Base-by-base conservation (phyloP, 176 grass and related monocot genomes). In the Carex kokanica region DNA sequence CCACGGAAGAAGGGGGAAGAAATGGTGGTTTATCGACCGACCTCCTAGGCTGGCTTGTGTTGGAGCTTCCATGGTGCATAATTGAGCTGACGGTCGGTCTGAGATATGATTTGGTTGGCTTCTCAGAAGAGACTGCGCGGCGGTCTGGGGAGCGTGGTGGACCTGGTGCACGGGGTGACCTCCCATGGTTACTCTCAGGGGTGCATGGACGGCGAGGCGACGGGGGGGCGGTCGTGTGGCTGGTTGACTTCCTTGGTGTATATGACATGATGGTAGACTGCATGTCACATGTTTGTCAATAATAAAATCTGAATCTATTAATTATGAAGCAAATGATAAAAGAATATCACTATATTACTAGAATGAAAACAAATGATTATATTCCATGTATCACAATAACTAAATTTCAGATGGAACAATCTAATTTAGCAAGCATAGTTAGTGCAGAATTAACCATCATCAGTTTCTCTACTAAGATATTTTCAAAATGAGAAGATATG, bases 1-100 rank as follows among this genome's bases (percentile, higher is more conserved):
- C 80, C 5, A 64, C 6, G 0, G 80, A 82, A 82, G 80, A 82
- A 82, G 80, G 80, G 40, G 80, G 80, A 54, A 82, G 21, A 53
- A 82, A 82, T 60, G 86, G 81, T 54, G 69, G 86, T 25, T 81
- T 81, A 65, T 87, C 89, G 13, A 41, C 65, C 1, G 78, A 77
- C 83, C n/a, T 61, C 40, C 85, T 87, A 81, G 83, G 77, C 54
- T 84, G 60, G 15, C 52, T 15, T 1, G 34, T 32, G 20, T 47
- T 74, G 18, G 71, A 43, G 51, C 15, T 75, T 29, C 70, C 69
- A 62, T 64, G 69, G 55, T 85, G 83, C 13, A 85, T 17, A 63
- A 56, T 36, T 23, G 68, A 85, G 55, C 83, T 85, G 40, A 77
- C 83, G 3, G 83, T 85, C 3, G 83, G 83, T 77, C 83, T 67